Base-by-base conservation (phyloP, 2,329 filamentous ascomycete genomes). In the Xylariaceae sp. region DNA sequence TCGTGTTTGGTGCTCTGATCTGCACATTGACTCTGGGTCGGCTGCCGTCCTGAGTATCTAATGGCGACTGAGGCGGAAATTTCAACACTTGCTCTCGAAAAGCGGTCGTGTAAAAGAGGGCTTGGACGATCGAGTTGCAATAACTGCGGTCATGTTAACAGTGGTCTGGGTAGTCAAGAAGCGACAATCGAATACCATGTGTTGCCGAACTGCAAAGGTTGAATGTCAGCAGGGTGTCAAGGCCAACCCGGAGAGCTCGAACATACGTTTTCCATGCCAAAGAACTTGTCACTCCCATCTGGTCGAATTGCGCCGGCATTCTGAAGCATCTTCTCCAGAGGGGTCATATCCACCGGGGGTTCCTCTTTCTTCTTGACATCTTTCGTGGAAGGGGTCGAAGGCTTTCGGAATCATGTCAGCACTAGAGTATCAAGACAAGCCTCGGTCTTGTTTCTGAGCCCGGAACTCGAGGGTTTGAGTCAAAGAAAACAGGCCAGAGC, bases 81-180 rank as follows among this genome's bases (percentile, higher is more conserved):
- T 89, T 92, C 75, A 99, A 86, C 66, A 99, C 91, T 71, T 93
- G 86, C 78, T 97, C 88, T 76, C 94, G 90, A 75, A 99, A 99
- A 37, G 90, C 86, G 50, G 91, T 88, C 17, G 93, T 97, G 78
- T 96, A 96, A 77, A 96, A 99, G 59, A 99, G 85, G 69, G 92
- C 95, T 78, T 99, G 94, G 60, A 99, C 84, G 70, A 99, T 96
- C 11, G 94, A 99, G 76, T 99, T 99, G 78, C 91, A 96, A 77
- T 99, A 99, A 74, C 93, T 97, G 62, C 11, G 15, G 6, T 35
- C 42, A 37, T 34, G 66, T 74, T 64, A 75, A 72, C 56, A 61
- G 62, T 39, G 37, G 56, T 42, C 51, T 18, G 50, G 48, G 50
- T 34, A 63, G 61, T 49, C 9, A 7, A 13, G 58, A 53, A 44